phyloP scores from a whole-genome alignment of 495 filamentous ascomycete species.

The Tetracladium marchalianum region DNA sequence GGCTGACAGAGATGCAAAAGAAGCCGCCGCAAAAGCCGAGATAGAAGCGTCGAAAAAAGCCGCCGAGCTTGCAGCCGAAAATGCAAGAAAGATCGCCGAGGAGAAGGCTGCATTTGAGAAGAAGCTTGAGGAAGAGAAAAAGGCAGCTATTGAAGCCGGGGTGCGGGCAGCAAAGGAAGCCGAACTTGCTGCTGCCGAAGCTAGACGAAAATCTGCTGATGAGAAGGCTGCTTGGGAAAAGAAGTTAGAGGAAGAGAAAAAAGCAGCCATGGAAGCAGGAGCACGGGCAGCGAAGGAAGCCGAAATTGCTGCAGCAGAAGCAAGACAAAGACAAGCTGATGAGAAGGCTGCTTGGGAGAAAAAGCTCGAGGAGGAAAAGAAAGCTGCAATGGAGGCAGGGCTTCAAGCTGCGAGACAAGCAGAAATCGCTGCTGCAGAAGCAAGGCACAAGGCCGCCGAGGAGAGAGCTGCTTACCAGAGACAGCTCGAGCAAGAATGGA shows the following conservation, averaged over 20 bases:
- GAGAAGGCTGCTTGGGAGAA: slow-evolving; percentile 26
- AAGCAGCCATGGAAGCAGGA: slow-evolving; percentile 9
- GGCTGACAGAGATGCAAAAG: slow-evolving; percentile 7
- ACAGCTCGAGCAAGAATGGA: slow-evolving; percentile 1
- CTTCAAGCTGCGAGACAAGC: background rate
- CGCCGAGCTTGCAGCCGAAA: slow-evolving; percentile 9
- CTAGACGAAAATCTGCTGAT: slow-evolving; percentile 3
- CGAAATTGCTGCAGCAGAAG: slow-evolving; percentile 23
- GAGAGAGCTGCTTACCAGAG: slow-evolving; percentile 3
- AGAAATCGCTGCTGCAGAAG: background rate
- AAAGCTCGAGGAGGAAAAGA: slow-evolving; percentile 20
- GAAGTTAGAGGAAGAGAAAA: slow-evolving; percentile 12
- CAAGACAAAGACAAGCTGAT: slow-evolving; percentile 18
- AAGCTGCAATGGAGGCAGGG: slow-evolving; percentile 2
- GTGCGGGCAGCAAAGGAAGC: slow-evolving; percentile 1
- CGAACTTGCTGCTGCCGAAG: background rate
- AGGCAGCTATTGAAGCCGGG: background rate
- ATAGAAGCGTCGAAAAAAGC: slow-evolving; percentile 2
- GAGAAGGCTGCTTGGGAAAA: slow-evolving; percentile 15
- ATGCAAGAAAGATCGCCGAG: slow-evolving; percentile 28
- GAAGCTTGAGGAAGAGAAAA: slow-evolving; percentile 27
- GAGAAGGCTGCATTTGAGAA: slow-evolving; percentile 24
- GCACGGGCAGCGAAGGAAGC: slow-evolving; percentile 21
- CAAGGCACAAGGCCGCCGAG: slow-evolving; percentile 1
- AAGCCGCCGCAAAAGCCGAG: background rate